Percentiles rank a stretch among this genome's conserved stretches.
Conservation (phyloP, 2,329 filamentous ascomycete genomes). For the Colletotrichum kahawae region DNA sequence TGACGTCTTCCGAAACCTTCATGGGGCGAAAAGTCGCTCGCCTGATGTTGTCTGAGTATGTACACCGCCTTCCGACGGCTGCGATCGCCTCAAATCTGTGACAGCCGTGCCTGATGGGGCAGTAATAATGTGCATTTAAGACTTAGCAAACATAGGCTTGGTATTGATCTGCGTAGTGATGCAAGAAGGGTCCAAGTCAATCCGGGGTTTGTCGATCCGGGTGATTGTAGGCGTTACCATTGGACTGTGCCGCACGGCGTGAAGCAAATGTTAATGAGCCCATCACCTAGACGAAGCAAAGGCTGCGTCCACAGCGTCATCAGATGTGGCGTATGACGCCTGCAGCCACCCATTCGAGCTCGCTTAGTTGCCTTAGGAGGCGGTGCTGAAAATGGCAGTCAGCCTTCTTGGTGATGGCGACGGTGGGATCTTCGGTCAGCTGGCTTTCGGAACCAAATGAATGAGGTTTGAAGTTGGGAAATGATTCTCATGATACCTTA, state of each 20-base stretch:
- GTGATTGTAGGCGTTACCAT: background rate
- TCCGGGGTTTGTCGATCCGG: constrained; percentile 3
- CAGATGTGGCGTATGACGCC: background rate
- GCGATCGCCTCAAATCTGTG: background rate
- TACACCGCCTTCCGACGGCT: background rate
- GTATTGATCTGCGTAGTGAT: constrained; percentile 3
- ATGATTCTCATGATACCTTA: background rate
- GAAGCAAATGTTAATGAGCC: background rate
- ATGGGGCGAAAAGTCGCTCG: background rate
- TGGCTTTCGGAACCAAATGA: background rate
- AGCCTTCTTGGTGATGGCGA: background rate
- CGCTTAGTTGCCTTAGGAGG: background rate
- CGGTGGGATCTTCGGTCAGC: background rate
- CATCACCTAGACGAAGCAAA: background rate
- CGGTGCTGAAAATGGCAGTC: background rate
- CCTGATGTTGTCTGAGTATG: background rate
- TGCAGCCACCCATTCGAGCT: background rate
- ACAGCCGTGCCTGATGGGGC: background rate
- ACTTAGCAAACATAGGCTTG: background rate
- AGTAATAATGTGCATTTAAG: background rate
- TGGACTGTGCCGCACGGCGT: constrained; percentile 12
- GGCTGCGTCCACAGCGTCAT: background rate
- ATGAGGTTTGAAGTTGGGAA: background rate
- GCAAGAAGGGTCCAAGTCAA: constrained; percentile 11
- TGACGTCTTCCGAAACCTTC: background rate